Evolutionary conservation across 2,329 filamentous ascomycete genomes (phyloP), one percentile per base, ranked within the genome.

Genomic region (Aureobasidium vineae): DNA sequence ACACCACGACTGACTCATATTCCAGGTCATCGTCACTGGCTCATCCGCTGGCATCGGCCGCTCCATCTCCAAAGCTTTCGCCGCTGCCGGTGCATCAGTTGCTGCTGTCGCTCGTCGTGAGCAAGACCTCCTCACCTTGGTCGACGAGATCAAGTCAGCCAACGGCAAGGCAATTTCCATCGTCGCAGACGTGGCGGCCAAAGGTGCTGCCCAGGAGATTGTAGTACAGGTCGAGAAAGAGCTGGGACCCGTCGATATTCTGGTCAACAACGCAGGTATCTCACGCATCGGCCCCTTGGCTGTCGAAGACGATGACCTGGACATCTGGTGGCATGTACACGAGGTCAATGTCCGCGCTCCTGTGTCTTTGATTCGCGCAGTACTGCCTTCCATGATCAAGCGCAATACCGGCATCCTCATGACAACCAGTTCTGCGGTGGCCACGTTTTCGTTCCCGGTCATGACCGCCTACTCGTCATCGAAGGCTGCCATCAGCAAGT

Each of bases 401-500:
- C 68, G 70, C 15, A 68, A 69, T 28, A 68, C 56, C 3, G 71
- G 69, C 16, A 57, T 68, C 15, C 45, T 72, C 26, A 68, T 71
- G 21, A 69, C 52, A 43, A 67, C 69, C 13, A 49, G 45, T 50
- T 69, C 69, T 3, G 63, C 57, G 16, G 70, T 70, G 6, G 68
- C 64, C 1, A 59, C 56, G 5, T 26, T 59, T 10, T 47, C 56
- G 13, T 59, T 71, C 0, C 70, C 70, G 2, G 67, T 66, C 57
- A 72, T 72, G 70, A 69, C 69, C 1, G 71, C 71, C 10, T 71
- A 73, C 47, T 54, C 69, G 26, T 70, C 70, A 1, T 71, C 70
- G 38, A 72, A 72, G 47, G 71, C 70, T 2, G 71, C 71, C 38
- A 70, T 73, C 43, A 68, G 60, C 68, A 72, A 72, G 41, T 73